Percentiles rank a stretch among this genome's conserved stretches.
phyloP scores from a whole-genome alignment of 2,329 filamentous ascomycete genomes.

The Colletotrichum sp. region DNA sequence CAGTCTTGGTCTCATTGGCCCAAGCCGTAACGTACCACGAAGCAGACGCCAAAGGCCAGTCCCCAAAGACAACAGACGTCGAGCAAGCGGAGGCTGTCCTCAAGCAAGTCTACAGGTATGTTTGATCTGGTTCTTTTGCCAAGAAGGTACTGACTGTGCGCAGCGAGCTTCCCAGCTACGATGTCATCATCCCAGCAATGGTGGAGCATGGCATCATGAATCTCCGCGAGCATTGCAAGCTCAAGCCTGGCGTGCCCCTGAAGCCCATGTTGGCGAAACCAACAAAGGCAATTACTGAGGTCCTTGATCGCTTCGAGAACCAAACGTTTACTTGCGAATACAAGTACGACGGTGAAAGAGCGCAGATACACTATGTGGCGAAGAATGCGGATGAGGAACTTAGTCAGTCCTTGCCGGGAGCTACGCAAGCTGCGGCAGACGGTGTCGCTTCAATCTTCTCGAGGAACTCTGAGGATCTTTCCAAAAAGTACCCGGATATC shows the following conservation, averaged over 20 bases:
- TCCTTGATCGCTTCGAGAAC: conserved; percentile 93
- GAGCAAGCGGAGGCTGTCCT: conserved; percentile 84
- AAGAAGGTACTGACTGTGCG: conserved; percentile 35
- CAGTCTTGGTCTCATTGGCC: conserved; percentile 86
- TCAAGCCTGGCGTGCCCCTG: conserved; percentile 90
- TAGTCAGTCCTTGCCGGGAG: conserved; percentile 62
- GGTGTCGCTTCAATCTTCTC: conserved; percentile 95
- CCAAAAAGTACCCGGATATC: conserved; percentile 97
- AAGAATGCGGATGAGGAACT: conserved; percentile 77
- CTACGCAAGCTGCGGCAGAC: conserved; percentile 68
- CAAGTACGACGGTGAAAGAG: conserved; percentile 97
- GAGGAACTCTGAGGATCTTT: conserved; percentile 94
- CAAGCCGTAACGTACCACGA: conserved; percentile 90
- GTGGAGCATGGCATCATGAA: conserved; percentile 85
- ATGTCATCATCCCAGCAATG: conserved; percentile 91
- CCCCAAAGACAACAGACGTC: conserved; percentile 76
- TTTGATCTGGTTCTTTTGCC: background rate
- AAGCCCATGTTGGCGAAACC: conserved; percentile 99
- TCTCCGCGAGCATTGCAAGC: conserved; percentile 83
- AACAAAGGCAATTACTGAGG: conserved; percentile 97
- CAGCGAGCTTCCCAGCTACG: conserved; percentile 93
- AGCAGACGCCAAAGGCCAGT: conserved; percentile 70
- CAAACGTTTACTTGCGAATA: conserved; percentile 98
- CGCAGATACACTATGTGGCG: conserved; percentile 97
- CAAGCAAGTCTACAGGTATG: conserved; percentile 87